Evolutionary conservation across 1,139 yeast genomes (phyloP), one percentile per base, ranked within the genome.

Genomic region (Dujonia santamariae): DNA sequence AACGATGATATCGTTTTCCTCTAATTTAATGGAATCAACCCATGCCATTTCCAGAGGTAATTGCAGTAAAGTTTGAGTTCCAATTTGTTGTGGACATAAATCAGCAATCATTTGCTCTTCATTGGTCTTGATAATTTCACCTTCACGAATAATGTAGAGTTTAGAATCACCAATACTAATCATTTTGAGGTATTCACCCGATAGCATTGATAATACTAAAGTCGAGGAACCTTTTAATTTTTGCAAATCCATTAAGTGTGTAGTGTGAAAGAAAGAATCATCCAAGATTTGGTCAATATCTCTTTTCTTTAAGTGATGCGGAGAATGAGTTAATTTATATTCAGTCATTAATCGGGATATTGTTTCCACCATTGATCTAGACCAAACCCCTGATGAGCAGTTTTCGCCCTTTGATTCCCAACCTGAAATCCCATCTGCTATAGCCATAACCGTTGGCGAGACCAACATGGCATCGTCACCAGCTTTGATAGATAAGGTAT

Each of bases 391-490:
- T 7, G 70, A 61, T 44, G 67, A 50, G 45, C 74, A 39, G 53
- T 72, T 60, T 45, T 56, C 58, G 11, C 68, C 54, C 43, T 67
- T 53, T 45, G 67, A 54, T 57, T 72, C 75, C 82, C 82, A 77
- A 3, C 80, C 80, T 19, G 77, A 68, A 7, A 77, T 80, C 0
- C 83, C 83, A 48, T 77, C 83, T 2, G 83, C 82, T 7, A 77
- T 67, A 1, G 78, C 82, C 35, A 77, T 47, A 19, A 76, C 67
- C 6, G 75, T 64, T 1, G 80, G 77, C 3, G 80, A 72, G 3
- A 74, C 74, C 31, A 77, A 56, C 75, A 75, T 72, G n/a, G 82
- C 79, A 48, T 77, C 83, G 43, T 77, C 83, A 1, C 82, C 82
- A 8, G 76, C 76, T 43, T 70, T 70, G 29, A 75, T 63, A 8